phyloP scores from a whole-genome alignment of 208 protist species.

The Strigomonas culicis region DNA sequence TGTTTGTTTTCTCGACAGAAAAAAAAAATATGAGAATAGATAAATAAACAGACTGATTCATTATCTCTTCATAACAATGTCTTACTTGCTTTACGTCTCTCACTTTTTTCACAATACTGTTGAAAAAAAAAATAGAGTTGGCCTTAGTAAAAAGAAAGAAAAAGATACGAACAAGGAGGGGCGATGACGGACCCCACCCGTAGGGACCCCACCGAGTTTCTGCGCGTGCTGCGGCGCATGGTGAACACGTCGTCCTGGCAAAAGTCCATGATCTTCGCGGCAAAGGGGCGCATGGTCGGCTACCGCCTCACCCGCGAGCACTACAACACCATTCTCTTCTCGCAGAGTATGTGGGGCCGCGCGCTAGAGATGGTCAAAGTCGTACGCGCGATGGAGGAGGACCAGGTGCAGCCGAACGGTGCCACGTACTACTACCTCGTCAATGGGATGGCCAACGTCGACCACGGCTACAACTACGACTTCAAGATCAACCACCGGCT shows the following conservation, averaged over 20 bases:
- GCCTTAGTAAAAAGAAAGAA: background rate
- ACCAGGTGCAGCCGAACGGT: slow-evolving; percentile 82
- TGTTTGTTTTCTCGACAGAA: background rate
- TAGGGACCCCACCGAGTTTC: slow-evolving; percentile 88
- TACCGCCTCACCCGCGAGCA: slow-evolving; percentile 85
- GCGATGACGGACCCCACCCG: slow-evolving; percentile 87
- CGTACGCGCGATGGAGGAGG: slow-evolving; percentile 86
- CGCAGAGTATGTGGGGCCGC: slow-evolving; percentile 86
- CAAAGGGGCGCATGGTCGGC: slow-evolving; percentile 89
- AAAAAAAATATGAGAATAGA: background rate
- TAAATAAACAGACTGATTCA: background rate
- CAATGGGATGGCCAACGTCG: slow-evolving; percentile 91
- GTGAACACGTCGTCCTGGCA: slow-evolving; percentile 86
- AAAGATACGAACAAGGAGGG: background rate
- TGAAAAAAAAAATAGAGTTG: background rate
- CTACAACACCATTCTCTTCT: slow-evolving; percentile 91
- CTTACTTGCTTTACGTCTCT: background rate
- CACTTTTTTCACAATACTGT: background rate
- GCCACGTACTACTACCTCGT: slow-evolving; percentile 91
- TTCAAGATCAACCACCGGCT: slow-evolving; percentile 88
- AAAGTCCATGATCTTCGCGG: slow-evolving; percentile 89
- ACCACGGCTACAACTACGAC: slow-evolving; percentile 90
- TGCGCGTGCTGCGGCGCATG: slow-evolving; percentile 88
- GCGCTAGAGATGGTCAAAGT: slow-evolving; percentile 88
- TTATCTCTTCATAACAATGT: background rate